A percentile compares a stretch with the other conserved stretches of the same genome.
Evolutionary conservation across 2,329 filamentous ascomycete genomes (phyloP).

Genomic region (Elsinoe batatas): DNA sequence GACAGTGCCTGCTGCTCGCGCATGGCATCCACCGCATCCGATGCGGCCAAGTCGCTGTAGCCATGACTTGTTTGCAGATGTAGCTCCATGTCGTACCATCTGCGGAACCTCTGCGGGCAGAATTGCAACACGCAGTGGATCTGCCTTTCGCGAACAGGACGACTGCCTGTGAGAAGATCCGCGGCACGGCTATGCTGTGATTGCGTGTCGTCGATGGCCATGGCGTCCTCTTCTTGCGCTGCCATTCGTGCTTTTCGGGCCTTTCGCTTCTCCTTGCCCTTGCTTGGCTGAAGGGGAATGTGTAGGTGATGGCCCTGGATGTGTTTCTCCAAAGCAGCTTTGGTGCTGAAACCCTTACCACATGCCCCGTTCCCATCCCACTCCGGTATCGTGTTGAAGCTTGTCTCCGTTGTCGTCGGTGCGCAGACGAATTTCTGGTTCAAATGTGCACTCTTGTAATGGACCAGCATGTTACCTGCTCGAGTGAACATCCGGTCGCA

Average conservation of each 20-base stretch:
- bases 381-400: constrained; percentile 43
- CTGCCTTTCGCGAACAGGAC: constrained; percentile 42
- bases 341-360: constrained; percentile 64
- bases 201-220: constrained; percentile 9
- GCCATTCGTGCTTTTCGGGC: constrained; percentile 32
- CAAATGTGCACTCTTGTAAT: constrained; percentile 68
- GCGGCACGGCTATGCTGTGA: constrained; percentile 10
- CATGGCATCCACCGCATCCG: constrained; percentile 25
- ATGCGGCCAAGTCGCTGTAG: constrained; percentile 28
- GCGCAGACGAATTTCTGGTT: constrained; percentile 71
- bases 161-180: constrained; percentile 44
- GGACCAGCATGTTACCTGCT: constrained; percentile 70
- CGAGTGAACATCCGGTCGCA: constrained; percentile 74
- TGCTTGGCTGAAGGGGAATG: constrained; percentile 25
- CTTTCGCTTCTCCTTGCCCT: constrained; percentile 30
- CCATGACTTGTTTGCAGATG: constrained; percentile 42
- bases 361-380: constrained; percentile 65
- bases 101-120: constrained; percentile 47
- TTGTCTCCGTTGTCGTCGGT: constrained; percentile 52
- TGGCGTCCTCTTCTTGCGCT: constrained; percentile 23
- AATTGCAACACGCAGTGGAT: constrained; percentile 42
- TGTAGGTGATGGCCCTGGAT: constrained; percentile 72
- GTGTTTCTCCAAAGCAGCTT: constrained; percentile 72
- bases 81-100: constrained; percentile 47
- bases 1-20: constrained; percentile 30